Conservation (phyloP, 2,329 filamentous ascomycete species). For the Hymenoscyphus albidus region DNA sequence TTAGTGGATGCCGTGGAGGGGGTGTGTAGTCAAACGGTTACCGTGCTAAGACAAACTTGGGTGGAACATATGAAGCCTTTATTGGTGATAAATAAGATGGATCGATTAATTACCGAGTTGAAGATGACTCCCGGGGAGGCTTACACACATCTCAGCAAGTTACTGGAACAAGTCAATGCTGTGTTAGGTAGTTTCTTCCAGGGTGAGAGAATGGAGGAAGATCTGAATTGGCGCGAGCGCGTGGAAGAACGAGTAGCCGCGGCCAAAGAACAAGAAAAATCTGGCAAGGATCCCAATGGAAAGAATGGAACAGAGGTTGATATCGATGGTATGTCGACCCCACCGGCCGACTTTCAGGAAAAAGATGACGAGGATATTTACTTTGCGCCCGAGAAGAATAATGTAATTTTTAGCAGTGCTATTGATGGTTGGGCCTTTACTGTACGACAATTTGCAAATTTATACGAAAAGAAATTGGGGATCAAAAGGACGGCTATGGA, state of each 20-base stretch:
- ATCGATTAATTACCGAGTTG: constrained; percentile 86
- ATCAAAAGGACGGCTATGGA: constrained; percentile 86
- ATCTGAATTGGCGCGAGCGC: constrained; percentile 89
- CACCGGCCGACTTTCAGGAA: constrained; percentile 74
- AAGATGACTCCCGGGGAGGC: constrained; percentile 91
- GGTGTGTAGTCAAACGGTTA: constrained; percentile 97
- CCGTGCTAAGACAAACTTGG: constrained; percentile 92
- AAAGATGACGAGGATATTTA: constrained; percentile 95
- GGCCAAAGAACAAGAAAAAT: constrained; percentile 52
- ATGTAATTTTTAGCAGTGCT: constrained; percentile 97
- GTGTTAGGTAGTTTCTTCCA: constrained; percentile 97
- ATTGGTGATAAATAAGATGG: constrained; percentile 97
- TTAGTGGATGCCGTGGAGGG: constrained; percentile 96
- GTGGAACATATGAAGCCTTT: constrained; percentile 91
- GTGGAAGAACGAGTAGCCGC: constrained; percentile 83
- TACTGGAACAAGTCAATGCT: constrained; percentile 94
- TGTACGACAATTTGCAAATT: constrained; percentile 82
- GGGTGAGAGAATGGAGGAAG: constrained; percentile 97
- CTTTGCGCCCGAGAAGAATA: constrained; percentile 96
- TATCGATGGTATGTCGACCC: constrained; percentile 47
- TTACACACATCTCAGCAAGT: constrained; percentile 80
- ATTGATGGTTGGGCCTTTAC: constrained; percentile 99
- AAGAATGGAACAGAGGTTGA: constrained; percentile 36
- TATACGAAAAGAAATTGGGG: constrained; percentile 96
- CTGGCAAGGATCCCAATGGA: constrained; percentile 34